phyloP scores from a whole-genome alignment of 192 early-diverging fungal genomes.

The Coemansia erecta region DNA sequence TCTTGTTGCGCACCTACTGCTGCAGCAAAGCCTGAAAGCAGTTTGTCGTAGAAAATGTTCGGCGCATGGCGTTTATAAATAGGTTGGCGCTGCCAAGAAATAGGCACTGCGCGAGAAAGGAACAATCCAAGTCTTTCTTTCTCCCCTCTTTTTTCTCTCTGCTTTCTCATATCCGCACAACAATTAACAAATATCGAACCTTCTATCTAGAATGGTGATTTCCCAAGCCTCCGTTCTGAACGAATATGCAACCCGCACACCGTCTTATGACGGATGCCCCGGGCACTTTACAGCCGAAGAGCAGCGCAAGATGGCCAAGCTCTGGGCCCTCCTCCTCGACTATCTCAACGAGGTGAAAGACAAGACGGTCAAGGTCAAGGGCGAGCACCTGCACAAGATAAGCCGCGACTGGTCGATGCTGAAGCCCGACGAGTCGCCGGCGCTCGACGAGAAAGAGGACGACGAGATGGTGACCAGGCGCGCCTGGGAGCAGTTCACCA shows the following conservation, averaged over 20 bases:
- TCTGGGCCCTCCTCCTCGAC: constrained; percentile 34
- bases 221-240: constrained; percentile 36
- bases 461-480: constrained; percentile 18
- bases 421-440: constrained; percentile 9
- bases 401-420: constrained; percentile 28
- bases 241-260: constrained; percentile 27
- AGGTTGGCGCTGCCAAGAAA: no score
- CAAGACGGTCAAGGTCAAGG: constrained; percentile 22
- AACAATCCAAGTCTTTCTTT: no score
- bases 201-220: constrained; percentile 26
- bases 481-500: constrained; percentile 42
- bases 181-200: neutral
- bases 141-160: neutral
- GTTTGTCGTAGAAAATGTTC: no score
- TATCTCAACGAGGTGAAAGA: constrained; percentile 22
- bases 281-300: constrained; percentile 31
- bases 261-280: constrained; percentile 12
- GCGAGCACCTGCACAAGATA: constrained; percentile 26
- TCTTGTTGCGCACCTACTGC: no score
- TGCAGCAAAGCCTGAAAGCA: no score
- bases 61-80: no score
- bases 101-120: no score
- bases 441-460: constrained; percentile 3
- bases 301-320: constrained; percentile 26
- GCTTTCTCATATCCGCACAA: neutral